phyloP scores from a whole-genome alignment of 1,139 yeast species.

The Petasospora fabianii region DNA sequence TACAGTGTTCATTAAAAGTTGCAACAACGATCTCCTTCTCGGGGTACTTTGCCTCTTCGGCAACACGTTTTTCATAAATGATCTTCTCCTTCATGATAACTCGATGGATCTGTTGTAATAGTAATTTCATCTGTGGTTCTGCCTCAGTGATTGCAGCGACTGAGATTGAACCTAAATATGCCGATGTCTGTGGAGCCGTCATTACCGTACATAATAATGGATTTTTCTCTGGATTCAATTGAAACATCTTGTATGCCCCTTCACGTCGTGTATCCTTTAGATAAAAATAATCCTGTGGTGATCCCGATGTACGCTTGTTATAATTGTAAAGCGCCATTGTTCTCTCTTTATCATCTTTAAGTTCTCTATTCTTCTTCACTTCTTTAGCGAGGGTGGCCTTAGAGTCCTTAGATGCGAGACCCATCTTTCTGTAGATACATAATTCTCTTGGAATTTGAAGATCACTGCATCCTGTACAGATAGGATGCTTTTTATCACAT shows the following conservation, averaged over 20 bases:
- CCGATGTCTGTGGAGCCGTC: slow-evolving; percentile 9
- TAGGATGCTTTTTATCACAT: slow-evolving; percentile 16
- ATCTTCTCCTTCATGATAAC: slow-evolving; percentile 12
- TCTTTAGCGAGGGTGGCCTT: slow-evolving; percentile 13
- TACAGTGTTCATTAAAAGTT: slow-evolving; percentile 10
- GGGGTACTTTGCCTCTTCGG: neutral
- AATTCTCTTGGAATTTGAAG: slow-evolving; percentile 17
- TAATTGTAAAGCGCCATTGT: slow-evolving; percentile 10
- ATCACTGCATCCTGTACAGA: slow-evolving; percentile 16
- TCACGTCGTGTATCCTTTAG: slow-evolving; percentile 7
- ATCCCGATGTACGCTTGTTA: slow-evolving; percentile 11
- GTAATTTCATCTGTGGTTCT: slow-evolving; percentile 14
- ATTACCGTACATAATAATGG: slow-evolving; percentile 14
- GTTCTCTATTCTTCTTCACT: slow-evolving; percentile 11
- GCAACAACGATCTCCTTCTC: slow-evolving; percentile 5
- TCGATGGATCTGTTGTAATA: slow-evolving; percentile 12
- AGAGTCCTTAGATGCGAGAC: slow-evolving; percentile 19
- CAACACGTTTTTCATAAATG: slow-evolving; percentile 6
- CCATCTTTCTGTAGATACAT: slow-evolving; percentile 19
- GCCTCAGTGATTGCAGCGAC: slow-evolving; percentile 16
- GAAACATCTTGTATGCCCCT: slow-evolving; percentile 11
- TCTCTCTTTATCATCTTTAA: slow-evolving; percentile 14
- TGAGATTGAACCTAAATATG: slow-evolving; percentile 18
- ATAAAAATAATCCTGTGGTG: slow-evolving; percentile 14
- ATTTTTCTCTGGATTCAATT: slow-evolving; percentile 15